A percentile compares a stretch with the other conserved stretches of the same genome.
These are phyloP conservation scores for Umbelopsis vinacea DNA, from an alignment of 192 early-diverging fungal genomes.

Conservation along the genomic window DNA sequence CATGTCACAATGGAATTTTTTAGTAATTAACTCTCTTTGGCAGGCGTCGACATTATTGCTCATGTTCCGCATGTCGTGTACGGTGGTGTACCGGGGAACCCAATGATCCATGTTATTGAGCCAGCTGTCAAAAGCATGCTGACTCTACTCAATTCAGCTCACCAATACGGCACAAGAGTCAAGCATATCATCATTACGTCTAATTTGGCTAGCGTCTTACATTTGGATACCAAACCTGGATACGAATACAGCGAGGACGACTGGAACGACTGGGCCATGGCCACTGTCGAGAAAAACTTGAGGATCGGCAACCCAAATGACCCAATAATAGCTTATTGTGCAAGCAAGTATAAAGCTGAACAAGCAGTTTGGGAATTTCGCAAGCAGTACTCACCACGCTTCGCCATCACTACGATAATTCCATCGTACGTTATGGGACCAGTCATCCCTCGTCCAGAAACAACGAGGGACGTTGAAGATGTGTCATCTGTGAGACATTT, in stretches of 20 bases:
- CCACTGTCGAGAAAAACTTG: not conserved
- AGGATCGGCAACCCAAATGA: not conserved
- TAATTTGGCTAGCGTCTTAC: slow-evolving; percentile 36
- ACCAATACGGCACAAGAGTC: slow-evolving; percentile 24
- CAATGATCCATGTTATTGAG: slow-evolving; percentile 24
- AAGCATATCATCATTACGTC: slow-evolving; percentile 52
- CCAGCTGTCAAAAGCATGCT: slow-evolving; percentile 53
- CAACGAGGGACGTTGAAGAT: not conserved
- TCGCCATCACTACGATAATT: slow-evolving; percentile 12
- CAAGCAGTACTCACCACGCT: not conserved
- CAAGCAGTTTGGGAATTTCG: slow-evolving; percentile 23
- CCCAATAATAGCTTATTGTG: slow-evolving; percentile 17
- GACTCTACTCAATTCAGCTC: slow-evolving; percentile 41
- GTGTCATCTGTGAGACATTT: slow-evolving; percentile 3
- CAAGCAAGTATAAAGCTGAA: slow-evolving; percentile 26
- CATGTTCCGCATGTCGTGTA: slow-evolving; percentile 48
- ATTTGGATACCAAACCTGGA: slow-evolving; percentile 16
- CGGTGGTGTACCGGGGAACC: slow-evolving; percentile 23
- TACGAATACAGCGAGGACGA: slow-evolving; percentile 20
- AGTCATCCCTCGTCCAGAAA: not conserved
- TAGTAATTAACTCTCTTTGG: not conserved
- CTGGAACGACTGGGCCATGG: slow-evolving; percentile 25
- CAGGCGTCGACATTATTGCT: slow-evolving; percentile 38
- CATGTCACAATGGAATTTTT: not conserved
- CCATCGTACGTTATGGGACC: slow-evolving; percentile 12